Evolutionary conservation across 106 monocot species (phyloP).

Genomic region (Posidonia australis): DNA sequence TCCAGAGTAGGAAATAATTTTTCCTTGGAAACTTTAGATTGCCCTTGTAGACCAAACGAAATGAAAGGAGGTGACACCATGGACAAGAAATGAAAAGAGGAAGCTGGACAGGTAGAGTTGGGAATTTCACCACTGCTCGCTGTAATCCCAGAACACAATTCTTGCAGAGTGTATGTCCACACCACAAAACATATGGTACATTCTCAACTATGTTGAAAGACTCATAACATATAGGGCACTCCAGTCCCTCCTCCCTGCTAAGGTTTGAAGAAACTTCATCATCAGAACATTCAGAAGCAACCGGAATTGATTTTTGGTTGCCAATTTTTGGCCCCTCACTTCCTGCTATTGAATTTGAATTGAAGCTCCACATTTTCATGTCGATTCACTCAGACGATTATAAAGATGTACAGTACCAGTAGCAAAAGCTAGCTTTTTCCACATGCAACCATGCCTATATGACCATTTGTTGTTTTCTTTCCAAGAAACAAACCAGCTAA

Average conservation of each 20-base stretch:
- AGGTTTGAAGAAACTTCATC: conserved; percentile 21
- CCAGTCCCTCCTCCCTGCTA: conserved; percentile 21
- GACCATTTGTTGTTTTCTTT: too few relatives aligned
- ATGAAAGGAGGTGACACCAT: conserved; percentile 25
- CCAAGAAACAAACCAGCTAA: too few relatives aligned
- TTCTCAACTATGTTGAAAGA: conserved; percentile 34
- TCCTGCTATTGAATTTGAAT: conserved; percentile 12
- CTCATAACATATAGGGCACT: conserved; percentile 24
- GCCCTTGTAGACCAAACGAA: conserved; percentile 24
- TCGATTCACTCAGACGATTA: not conserved
- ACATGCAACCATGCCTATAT: too few relatives aligned
- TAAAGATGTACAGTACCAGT: too few relatives aligned
- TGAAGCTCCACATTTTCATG: conserved; percentile 20
- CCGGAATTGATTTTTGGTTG: not conserved
- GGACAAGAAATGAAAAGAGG: conserved; percentile 32
- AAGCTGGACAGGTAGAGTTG: conserved; percentile 22
- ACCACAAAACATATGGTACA: conserved; percentile 25
- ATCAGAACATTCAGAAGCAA: conserved; percentile 16
- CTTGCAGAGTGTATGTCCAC: conserved; percentile 31
- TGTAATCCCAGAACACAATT: conserved; percentile 24
- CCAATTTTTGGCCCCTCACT: not conserved
- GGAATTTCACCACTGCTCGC: conserved; percentile 24
- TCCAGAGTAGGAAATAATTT: conserved; percentile 27
- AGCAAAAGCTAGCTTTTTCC: too few relatives aligned
- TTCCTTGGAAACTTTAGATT: conserved; percentile 24